Base-by-base conservation (phyloP, 768 basidiomycete genomes). In the Erythrobasidium yunnanense region DNA sequence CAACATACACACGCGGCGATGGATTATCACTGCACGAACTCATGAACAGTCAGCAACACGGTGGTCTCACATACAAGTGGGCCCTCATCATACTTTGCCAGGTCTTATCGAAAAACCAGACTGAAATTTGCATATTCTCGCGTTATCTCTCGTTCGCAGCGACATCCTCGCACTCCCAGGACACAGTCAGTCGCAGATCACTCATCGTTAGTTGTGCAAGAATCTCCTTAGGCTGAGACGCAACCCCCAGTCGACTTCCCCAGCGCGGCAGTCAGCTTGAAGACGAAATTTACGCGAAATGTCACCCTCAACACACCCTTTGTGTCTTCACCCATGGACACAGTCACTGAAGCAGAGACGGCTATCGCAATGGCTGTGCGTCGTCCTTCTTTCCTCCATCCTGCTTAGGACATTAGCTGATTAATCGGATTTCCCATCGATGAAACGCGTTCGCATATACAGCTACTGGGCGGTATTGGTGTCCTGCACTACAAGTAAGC, bases 251-350 rank as follows among this genome's bases (percentile, higher is more conserved):
- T 7, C 73, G 85, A 91, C 79, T 99, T 99, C 77, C 80, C 87
- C 11, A 87, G 88, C 0, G 81, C 81, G 17, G 83, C 83, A 47
- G 92, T 91, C 75, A 74, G 82, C 71, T 84, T 88, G 1, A 90
- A 96, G 79, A 87, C 84, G 72, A 83, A 81, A 60, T 84, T 99
- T 66, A 95, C 93, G 23, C 85, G 87, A 63, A 95, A 95, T 71
- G 88, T 96, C 72, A 72, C 74, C 23, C 81, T 99, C 72, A 96
- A 90, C 79, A 92, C 91, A 0, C 95, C 93, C 0, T 93, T 99
- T 78, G 80, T 96, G 80, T 93, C 90, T 76, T 92, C 89, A 55
- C 93, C 95, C 17, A 99, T 99, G 95, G 95, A 99, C 79, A 99
- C 95, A 49, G 95, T 97, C 71, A 97, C 95, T 0, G 95, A 96